Evolutionary conservation across 1,284 basidiomycete genomes (phyloP).

Genomic region (Ustilago lituana): DNA sequence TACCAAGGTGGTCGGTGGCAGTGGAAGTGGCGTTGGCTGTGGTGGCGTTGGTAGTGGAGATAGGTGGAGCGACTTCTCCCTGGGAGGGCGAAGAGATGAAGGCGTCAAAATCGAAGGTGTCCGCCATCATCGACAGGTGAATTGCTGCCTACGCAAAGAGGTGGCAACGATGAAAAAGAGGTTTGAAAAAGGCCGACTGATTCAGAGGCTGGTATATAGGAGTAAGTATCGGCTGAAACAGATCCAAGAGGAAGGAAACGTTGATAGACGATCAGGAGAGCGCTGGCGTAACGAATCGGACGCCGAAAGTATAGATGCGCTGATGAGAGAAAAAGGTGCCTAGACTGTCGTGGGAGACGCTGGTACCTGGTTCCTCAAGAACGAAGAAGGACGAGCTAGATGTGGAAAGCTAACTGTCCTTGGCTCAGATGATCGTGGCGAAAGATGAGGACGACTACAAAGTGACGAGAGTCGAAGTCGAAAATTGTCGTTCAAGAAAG

Average conservation of each 20-base stretch:
- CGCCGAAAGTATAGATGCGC: slow-evolving; percentile 17
- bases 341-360: background rate
- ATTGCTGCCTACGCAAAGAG: slow-evolving; percentile 4
- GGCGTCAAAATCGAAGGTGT: slow-evolving; percentile 54
- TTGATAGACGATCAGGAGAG: slow-evolving; percentile 21
- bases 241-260: background rate
- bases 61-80: slow-evolving; percentile 18
- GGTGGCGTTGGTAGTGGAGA: slow-evolving; percentile 9
- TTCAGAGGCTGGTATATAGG: slow-evolving; percentile 14
- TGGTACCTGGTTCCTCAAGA: background rate
- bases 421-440: slow-evolving; percentile 24
- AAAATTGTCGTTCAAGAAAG: too few species aligned
- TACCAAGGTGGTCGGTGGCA: slow-evolving; percentile 14
- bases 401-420: slow-evolving; percentile 1
- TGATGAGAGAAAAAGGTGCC: slow-evolving; percentile 8
- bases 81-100: slow-evolving; percentile 52
- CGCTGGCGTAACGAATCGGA: slow-evolving; percentile 53
- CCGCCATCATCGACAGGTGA: slow-evolving; percentile 34
- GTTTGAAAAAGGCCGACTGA: background rate
- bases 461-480: background rate
- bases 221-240: slow-evolving; percentile 10
- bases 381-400: slow-evolving; percentile 11
- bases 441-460: background rate
- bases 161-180: slow-evolving; percentile 9
- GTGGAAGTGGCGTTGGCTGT: background rate